A percentile compares a stretch with the other conserved stretches of the same genome.
These are phyloP conservation scores for Colletotrichum sp. DNA, from an alignment of 2,329 filamentous ascomycete genomes.

Conservation along the genomic window DNA sequence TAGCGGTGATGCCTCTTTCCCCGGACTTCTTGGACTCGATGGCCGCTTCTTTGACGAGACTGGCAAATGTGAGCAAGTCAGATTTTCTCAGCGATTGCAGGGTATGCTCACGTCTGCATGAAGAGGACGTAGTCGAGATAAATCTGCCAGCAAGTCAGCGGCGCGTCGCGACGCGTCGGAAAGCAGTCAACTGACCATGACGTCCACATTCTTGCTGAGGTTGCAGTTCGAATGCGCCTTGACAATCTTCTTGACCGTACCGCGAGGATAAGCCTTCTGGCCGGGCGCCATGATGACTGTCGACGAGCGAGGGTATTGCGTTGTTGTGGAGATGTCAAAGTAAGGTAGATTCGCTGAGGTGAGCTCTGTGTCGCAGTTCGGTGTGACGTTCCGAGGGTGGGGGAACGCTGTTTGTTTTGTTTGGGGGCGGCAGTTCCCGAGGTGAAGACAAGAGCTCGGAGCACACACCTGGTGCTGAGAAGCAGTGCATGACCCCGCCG, in stretches of 20 bases:
- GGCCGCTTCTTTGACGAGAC: conserved; percentile 76
- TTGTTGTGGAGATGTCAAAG: not conserved
- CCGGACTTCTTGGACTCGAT: conserved; percentile 78
- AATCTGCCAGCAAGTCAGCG: conserved; percentile 58
- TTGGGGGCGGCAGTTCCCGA: conserved; percentile 14
- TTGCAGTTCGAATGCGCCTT: conserved; percentile 85
- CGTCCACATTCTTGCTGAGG: conserved; percentile 84
- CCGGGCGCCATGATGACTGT: conserved; percentile 59
- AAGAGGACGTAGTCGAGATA: conserved; percentile 87
- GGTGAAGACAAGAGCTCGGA: not conserved
- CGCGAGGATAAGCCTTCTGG: conserved; percentile 82
- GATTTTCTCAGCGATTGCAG: not conserved
- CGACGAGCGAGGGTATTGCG: not conserved
- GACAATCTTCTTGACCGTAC: conserved; percentile 85
- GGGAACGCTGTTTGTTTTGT: conserved; percentile 1
- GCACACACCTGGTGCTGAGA: not conserved
- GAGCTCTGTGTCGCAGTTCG: not conserved
- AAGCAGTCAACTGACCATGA: conserved; percentile 65
- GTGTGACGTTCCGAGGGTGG: conserved; percentile 10
- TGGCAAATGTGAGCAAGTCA: not conserved
- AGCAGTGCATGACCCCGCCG: not conserved
- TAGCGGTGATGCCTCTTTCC: conserved; percentile 75
- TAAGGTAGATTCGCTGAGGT: not conserved
- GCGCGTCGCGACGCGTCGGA: conserved; percentile 28
- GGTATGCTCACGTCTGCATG: conserved; percentile 62